Conservation (phyloP, 768 basidiomycete genomes). For the Mycena rebaudengoi region DNA sequence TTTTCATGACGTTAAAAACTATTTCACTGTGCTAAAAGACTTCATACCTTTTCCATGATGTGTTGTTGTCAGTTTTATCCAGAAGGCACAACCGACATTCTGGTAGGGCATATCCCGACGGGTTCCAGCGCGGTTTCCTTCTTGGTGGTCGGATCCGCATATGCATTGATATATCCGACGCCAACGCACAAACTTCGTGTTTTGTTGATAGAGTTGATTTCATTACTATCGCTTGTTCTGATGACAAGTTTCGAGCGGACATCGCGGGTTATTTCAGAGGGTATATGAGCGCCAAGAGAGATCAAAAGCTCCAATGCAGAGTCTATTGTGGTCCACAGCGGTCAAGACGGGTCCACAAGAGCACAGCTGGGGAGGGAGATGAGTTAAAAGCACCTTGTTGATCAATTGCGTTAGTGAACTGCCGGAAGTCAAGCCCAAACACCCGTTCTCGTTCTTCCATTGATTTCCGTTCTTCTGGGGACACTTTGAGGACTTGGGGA, state of each 20-base stretch:
- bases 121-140: constrained; percentile 21
- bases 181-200: background rate
- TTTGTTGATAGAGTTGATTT: background rate
- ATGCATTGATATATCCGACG: constrained; percentile 25
- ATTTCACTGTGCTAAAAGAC: background rate
- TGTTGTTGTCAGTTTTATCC: constrained; percentile 26
- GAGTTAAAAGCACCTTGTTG: too few species aligned
- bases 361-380: too few species aligned
- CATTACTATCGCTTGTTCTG: background rate
- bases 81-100: constrained; percentile 25
- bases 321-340: too few species aligned
- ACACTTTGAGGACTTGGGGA: too few species aligned
- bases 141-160: constrained; percentile 23
- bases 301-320: too few species aligned
- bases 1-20: background rate
- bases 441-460: too few species aligned
- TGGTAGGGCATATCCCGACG: constrained; percentile 26
- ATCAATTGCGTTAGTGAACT: too few species aligned
- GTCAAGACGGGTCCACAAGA: too few species aligned
- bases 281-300: too few species aligned
- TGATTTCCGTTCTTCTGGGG: too few species aligned
- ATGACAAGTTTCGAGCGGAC: constrained; percentile 2
- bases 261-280: background rate
- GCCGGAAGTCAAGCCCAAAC: too few species aligned
- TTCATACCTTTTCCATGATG: constrained; percentile 15